Conservation (phyloP, 2,329 filamentous ascomycete species). For the Zasmidium citrigriseum region DNA sequence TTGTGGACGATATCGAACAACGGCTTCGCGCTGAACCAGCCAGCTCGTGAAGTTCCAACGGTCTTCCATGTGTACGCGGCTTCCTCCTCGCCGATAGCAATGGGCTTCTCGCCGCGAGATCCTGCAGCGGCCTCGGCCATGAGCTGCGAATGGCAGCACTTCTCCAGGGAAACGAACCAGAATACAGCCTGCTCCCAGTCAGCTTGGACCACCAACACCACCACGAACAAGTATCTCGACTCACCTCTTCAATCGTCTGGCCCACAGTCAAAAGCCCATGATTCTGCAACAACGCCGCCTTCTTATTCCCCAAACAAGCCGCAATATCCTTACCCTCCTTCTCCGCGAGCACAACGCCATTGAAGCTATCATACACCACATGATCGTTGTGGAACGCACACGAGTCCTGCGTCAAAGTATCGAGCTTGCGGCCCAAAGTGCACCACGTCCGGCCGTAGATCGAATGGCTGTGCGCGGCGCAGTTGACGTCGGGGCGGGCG, state of each 20-base stretch:
- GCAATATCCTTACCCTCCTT: constrained; percentile 50
- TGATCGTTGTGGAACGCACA: constrained; percentile 46
- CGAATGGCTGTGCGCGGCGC: constrained; percentile 48
- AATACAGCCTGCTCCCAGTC: constrained; percentile 24
- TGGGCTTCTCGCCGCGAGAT: constrained; percentile 63
- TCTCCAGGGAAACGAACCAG: constrained; percentile 45
- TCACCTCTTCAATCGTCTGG: constrained; percentile 40
- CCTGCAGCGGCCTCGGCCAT: constrained; percentile 61
- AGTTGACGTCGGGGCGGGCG: constrained; percentile 47
- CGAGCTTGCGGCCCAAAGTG: constrained; percentile 44
- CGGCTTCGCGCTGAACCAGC: constrained; percentile 72
- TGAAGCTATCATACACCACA: constrained; percentile 46
- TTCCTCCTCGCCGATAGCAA: constrained; percentile 69
- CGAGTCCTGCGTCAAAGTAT: constrained; percentile 48
- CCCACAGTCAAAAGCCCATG: constrained; percentile 50
- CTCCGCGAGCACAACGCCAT: constrained; percentile 47
- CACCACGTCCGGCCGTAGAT: constrained; percentile 48
- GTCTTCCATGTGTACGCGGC: constrained; percentile 67
- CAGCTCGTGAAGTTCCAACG: constrained; percentile 61
- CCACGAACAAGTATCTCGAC: background rate
- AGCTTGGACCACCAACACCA: background rate
- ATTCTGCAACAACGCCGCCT: constrained; percentile 45
- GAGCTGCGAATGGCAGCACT: constrained; percentile 44
- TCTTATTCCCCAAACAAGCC: constrained; percentile 40
- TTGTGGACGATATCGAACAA: constrained; percentile 69